A percentile compares a stretch with the other conserved stretches of the same genome.
Evolutionary conservation across 176 grass and related monocot species (phyloP).

Genomic region (Elaeis guineensis): DNA sequence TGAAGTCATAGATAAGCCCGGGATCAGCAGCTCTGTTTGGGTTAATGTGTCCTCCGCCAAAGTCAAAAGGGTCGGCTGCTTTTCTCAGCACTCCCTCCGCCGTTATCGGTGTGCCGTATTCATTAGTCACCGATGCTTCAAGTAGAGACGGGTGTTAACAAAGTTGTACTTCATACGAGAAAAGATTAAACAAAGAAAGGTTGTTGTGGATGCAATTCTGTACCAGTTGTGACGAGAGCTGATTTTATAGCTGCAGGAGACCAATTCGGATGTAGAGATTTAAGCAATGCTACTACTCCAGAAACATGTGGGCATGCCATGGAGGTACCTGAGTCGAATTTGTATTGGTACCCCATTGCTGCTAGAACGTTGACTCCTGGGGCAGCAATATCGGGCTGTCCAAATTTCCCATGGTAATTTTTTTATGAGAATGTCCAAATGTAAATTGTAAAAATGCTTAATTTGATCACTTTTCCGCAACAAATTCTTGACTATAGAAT

Average conservation of each 20-base stretch:
- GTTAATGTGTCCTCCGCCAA: slow-evolving; percentile 47
- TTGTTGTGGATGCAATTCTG: background rate
- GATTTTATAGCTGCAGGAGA: slow-evolving; percentile 59
- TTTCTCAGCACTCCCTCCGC: slow-evolving; percentile 36
- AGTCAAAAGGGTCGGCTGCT: slow-evolving; percentile 55
- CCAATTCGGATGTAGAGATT: slow-evolving; percentile 55
- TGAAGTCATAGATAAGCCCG: slow-evolving; percentile 45
- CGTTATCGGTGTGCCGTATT: slow-evolving; percentile 25
- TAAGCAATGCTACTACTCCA: slow-evolving; percentile 44
- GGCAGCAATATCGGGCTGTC: slow-evolving; percentile 60
- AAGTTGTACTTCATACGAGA: too few species aligned
- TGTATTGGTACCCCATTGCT: slow-evolving; percentile 11
- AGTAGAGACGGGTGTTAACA: background rate
- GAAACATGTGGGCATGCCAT: slow-evolving; percentile 60
- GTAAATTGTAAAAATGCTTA: too few species aligned
- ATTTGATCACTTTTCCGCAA: too few species aligned
- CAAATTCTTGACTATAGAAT: too few species aligned
- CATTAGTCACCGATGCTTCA: slow-evolving; percentile 34
- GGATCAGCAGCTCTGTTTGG: slow-evolving; percentile 35
- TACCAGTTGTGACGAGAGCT: slow-evolving; percentile 52
- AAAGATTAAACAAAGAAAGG: background rate
- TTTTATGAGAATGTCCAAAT: too few species aligned
- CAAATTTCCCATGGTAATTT: background rate
- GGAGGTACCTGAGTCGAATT: slow-evolving; percentile 34
- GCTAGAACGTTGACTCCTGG: slow-evolving; percentile 48